phyloP scores from a whole-genome alignment of 2,329 filamentous ascomycete species.

The Metarhizium brunneum region DNA sequence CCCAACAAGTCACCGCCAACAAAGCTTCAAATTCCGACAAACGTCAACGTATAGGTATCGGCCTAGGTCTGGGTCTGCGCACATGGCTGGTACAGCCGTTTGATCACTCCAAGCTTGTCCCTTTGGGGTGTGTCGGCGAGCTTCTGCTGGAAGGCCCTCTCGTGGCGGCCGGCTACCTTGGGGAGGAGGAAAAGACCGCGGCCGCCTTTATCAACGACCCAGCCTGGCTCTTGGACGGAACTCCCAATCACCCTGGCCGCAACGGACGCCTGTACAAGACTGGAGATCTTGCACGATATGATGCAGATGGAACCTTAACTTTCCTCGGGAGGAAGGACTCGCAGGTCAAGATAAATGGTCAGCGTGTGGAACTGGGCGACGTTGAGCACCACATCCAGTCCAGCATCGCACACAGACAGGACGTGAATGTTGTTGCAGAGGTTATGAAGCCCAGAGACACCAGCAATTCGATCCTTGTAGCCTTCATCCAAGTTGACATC shows the following conservation, averaged over 20 bases:
- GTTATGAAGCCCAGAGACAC: not conserved
- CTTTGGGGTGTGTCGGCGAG: not conserved
- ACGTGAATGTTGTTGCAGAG: conserved; percentile 4
- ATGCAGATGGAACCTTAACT: not conserved
- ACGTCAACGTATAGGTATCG: not conserved
- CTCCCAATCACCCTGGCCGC: not conserved
- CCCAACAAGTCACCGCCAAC: not conserved
- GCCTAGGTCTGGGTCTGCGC: not conserved
- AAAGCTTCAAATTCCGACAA: not conserved
- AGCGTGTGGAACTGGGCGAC: not conserved
- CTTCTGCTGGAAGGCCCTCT: not conserved
- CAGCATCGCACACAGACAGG: conserved; percentile 30
- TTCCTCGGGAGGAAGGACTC: not conserved
- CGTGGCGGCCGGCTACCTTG: not conserved
- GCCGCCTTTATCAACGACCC: conserved; percentile 13
- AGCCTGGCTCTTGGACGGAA: not conserved
- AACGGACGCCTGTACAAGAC: not conserved
- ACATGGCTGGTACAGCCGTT: not conserved
- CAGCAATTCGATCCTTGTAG: conserved; percentile 1
- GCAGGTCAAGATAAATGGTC: not conserved
- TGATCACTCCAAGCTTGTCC: not conserved
- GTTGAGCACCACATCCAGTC: not conserved
- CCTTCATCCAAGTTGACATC: conserved; percentile 1
- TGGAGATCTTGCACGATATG: not conserved
- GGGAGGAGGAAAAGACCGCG: conserved; percentile 10